Conservation (phyloP, 129 eudicot genomes). For the Flaveria ramosissima region DNA sequence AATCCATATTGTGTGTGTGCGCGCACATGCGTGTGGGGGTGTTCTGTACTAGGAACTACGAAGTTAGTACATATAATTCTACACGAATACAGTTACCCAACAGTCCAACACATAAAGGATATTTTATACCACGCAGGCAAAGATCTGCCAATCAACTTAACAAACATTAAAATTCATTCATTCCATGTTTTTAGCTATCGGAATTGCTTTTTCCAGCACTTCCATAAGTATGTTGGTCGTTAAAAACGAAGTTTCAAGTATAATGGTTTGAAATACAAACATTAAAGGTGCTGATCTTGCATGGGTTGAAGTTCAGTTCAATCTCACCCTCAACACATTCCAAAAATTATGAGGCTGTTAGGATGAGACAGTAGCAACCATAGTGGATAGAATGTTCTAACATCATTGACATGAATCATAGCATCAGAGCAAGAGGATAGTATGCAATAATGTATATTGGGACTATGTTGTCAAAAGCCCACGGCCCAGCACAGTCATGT, state of each 20-base stretch:
- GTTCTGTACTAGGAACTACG: neutral
- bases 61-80: neutral
- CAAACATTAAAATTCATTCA: neutral
- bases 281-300: neutral
- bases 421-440: neutral
- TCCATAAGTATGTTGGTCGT: neutral
- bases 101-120: neutral
- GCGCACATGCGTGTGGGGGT: neutral
- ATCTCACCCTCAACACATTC: neutral
- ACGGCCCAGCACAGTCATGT: too few relatives aligned
- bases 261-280: neutral
- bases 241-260: neutral
- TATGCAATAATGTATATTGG: neutral
- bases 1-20: neutral
- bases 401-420: neutral
- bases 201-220: neutral
- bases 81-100: conserved; percentile 10
- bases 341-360: neutral
- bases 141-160: neutral
- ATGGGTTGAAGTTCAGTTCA: neutral
- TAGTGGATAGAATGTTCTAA: neutral
- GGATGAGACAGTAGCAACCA: conserved; percentile 1
- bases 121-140: neutral
- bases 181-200: neutral
- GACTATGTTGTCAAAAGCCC: too few relatives aligned